phyloP scores from a whole-genome alignment of 768 basidiomycete species.

The Podaxis mareebaensis region DNA sequence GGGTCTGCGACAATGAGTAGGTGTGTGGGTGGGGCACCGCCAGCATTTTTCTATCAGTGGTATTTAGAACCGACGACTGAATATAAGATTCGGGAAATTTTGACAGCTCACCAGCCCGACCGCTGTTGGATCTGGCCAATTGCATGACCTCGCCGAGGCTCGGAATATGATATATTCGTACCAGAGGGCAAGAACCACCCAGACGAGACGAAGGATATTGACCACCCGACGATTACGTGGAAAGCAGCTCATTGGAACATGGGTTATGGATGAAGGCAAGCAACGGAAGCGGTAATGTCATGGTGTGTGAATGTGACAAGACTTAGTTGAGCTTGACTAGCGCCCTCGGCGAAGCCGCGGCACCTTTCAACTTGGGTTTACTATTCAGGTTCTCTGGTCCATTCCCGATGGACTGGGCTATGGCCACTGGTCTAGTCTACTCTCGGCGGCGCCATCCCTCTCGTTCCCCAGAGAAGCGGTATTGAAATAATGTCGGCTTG shows the following conservation, averaged over 20 bases:
- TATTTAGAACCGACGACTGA: conserved; percentile 5
- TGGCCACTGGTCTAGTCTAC: neutral
- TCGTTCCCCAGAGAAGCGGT: neutral
- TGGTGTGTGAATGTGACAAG: conserved; percentile 5
- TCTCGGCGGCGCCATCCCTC: neutral
- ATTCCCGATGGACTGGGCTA: no score
- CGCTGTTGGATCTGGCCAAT: conserved; percentile 55
- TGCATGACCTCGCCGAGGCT: conserved; percentile 46
- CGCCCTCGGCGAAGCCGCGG: neutral
- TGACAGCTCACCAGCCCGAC: conserved; percentile 29
- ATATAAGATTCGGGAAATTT: neutral
- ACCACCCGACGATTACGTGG: conserved; percentile 35
- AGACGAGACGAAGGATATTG: conserved; percentile 50
- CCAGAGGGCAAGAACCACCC: conserved; percentile 70
- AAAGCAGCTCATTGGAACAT: conserved; percentile 24
- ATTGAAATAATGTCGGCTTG: neutral
- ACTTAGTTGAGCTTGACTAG: neutral
- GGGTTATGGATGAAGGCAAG: neutral
- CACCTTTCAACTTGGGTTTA: neutral
- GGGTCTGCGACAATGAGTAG: conserved; percentile 88
- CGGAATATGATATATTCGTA: conserved; percentile 65
- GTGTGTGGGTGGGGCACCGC: conserved; percentile 39
- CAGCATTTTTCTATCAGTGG: conserved; percentile 21
- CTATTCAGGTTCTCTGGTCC: neutral
- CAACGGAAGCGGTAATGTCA: neutral